These are phyloP conservation scores for Solanum pennellii DNA, from an alignment of 257 asterid species.

Conservation along the genomic window DNA sequence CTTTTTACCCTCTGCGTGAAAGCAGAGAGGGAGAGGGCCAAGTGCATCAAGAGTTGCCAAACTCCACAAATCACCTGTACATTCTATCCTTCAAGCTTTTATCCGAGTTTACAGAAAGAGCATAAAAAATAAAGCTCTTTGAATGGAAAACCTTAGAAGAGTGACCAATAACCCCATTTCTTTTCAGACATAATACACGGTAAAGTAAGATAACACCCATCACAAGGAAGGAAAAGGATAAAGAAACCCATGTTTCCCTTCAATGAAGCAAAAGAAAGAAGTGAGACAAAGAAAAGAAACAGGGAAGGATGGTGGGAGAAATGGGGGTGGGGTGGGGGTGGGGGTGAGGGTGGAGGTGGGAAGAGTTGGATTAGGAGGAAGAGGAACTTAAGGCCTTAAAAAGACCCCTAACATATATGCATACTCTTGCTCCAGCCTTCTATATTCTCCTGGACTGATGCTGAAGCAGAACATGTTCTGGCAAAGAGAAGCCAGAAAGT, in stretches of 20 bases:
- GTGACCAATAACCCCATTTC: not conserved
- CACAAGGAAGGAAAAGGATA: not conserved
- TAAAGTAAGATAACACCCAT: not conserved
- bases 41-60: not conserved
- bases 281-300: not conserved
- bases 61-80: not conserved
- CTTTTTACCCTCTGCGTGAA: not conserved
- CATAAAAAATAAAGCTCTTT: conserved; percentile 1
- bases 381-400: conserved; percentile 1
- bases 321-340: not conserved
- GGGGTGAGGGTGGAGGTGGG: not conserved
- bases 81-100: conserved; percentile 1
- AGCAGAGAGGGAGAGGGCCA: not conserved
- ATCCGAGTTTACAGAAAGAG: conserved; percentile 1
- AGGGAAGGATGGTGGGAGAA: not conserved
- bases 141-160: not conserved
- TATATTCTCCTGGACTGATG: not conserved
- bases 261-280: not conserved
- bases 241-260: not conserved
- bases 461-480: not conserved
- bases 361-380: not conserved
- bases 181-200: not conserved
- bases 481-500: not conserved
- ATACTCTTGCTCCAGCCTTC: not conserved
- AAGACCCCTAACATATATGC: not conserved